Conservation (phyloP, 768 basidiomycete species). For the Lentinus brumalis region DNA sequence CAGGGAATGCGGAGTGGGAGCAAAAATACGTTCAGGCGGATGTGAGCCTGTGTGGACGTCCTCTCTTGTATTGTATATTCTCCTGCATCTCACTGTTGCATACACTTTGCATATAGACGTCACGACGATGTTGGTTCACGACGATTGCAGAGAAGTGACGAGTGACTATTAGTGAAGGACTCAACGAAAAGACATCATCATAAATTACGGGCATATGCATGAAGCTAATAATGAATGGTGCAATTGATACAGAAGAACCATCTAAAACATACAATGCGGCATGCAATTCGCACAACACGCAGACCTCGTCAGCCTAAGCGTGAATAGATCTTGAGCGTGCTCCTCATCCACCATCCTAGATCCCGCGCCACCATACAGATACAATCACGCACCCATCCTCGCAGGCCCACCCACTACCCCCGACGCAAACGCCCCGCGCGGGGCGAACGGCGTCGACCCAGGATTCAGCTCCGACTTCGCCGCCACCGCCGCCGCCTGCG, state of each 20-base stretch:
- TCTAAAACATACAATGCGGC: too few relatives aligned
- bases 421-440: conserved; percentile 17
- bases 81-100: not conserved
- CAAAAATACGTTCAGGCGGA: conserved; percentile 70
- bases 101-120: not conserved
- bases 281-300: too few relatives aligned
- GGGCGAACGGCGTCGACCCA: conserved; percentile 28
- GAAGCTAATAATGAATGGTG: too few relatives aligned
- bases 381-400: conserved; percentile 1
- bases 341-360: not conserved
- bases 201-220: too few relatives aligned
- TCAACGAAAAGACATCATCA: too few relatives aligned
- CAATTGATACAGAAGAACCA: too few relatives aligned
- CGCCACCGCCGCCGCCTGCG: not conserved
- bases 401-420: not conserved
- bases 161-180: too few relatives aligned
- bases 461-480: conserved; percentile 31
- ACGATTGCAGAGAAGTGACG: not conserved
- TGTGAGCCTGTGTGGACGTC: conserved; percentile 15
- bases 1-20: conserved; percentile 86
- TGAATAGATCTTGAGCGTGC: too few relatives aligned
- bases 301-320: too few relatives aligned
- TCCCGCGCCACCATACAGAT: not conserved
- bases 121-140: not conserved
- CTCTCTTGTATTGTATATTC: not conserved